Evolutionary conservation across 768 basidiomycete genomes (phyloP).

Genomic region (Lyophyllum atratum): DNA sequence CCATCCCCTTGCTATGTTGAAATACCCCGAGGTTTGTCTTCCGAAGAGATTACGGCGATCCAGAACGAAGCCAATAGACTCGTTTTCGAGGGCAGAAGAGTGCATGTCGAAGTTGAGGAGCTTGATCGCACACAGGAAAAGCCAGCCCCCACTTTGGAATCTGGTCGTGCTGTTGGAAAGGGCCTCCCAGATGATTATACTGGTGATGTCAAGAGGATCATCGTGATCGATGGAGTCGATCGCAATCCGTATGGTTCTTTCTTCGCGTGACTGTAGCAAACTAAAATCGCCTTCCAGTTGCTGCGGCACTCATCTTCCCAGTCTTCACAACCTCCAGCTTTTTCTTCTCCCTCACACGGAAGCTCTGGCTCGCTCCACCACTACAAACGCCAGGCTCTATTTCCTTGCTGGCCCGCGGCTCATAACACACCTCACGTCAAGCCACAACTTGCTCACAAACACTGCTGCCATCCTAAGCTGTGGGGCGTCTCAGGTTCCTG

Average conservation of each 20-base stretch:
- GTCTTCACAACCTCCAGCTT: slow-evolving; percentile 70
- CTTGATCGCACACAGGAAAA: slow-evolving; percentile 43
- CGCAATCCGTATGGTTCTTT: slow-evolving; percentile 63
- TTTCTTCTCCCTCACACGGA: slow-evolving; percentile 74
- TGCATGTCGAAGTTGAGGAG: slow-evolving; percentile 77
- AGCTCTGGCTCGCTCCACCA: slow-evolving; percentile 57
- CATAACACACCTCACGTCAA: slow-evolving; percentile 57
- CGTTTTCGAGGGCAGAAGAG: slow-evolving; percentile 67
- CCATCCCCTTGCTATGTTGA: slow-evolving; percentile 79
- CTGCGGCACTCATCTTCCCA: slow-evolving; percentile 84
- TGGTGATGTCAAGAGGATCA: slow-evolving; percentile 75
- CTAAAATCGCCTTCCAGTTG: slow-evolving; percentile 45
- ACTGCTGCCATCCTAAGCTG: slow-evolving; percentile 68
- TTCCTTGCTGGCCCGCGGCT: slow-evolving; percentile 85
- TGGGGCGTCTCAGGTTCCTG: slow-evolving; percentile 64
- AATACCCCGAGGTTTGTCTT: slow-evolving; percentile 65
- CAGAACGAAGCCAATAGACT: slow-evolving; percentile 66
- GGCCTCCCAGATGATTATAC: slow-evolving; percentile 73
- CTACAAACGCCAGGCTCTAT: slow-evolving; percentile 71
- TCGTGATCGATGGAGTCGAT: slow-evolving; percentile 83
- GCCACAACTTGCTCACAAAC: slow-evolving; percentile 55
- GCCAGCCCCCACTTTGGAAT: slow-evolving; percentile 37
- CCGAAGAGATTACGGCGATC: slow-evolving; percentile 60
- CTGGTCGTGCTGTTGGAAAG: slow-evolving; percentile 55
- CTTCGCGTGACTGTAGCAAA: slow-evolving; percentile 14